Base-by-base conservation (phyloP, 257 asterid species). In the Cinchona pubescens region DNA sequence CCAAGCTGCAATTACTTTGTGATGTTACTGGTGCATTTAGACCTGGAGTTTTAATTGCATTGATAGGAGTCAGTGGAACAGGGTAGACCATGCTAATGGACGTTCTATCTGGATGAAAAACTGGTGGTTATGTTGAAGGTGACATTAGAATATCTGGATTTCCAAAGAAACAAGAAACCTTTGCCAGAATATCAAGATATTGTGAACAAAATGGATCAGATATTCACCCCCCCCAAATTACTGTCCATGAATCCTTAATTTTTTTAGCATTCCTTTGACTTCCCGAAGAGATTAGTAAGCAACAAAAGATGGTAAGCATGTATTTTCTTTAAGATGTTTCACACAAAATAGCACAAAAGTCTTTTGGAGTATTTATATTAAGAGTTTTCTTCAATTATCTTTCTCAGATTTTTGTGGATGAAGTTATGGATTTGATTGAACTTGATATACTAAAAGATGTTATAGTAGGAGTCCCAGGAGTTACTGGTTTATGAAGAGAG, bases 281-380 rank as follows among this genome's bases (percentile, higher is more conserved):
- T 23, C 78, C 71, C 16, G 49, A 35, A 14, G 72, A 91, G 73
- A 91, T 89, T 61, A 80, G 63, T 78, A 80, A 83, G 3, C 88
- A 89, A 76, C 88, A 89, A 61, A 86, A 91, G 85, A 85, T 81
- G 93, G 93, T 91, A 84, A 74, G 73, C 27, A 0, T 51, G 45
- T 64, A 37, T 27, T 38, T 73, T 40, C 13, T 21, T 59, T 59
- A 10, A 59, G 65, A 23, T 48, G 55, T 16, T 11, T 10, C 4
- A 48, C 14, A 11, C 12, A 11, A 48, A 16, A 48, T 11, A 3
- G 55, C 2, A 16, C 55, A 48, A 48, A 16, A 48, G 55, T n/a
- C 34, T 29, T 14, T 59, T 29, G 15, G 32, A 5, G 7, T 2
- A n/a, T 29, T 59, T 29, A 59, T n/a, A n/a, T n/a, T 15, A n/a